Evolutionary conservation across 768 basidiomycete genomes (phyloP).

Genomic region (Calocybe gangraenosa): DNA sequence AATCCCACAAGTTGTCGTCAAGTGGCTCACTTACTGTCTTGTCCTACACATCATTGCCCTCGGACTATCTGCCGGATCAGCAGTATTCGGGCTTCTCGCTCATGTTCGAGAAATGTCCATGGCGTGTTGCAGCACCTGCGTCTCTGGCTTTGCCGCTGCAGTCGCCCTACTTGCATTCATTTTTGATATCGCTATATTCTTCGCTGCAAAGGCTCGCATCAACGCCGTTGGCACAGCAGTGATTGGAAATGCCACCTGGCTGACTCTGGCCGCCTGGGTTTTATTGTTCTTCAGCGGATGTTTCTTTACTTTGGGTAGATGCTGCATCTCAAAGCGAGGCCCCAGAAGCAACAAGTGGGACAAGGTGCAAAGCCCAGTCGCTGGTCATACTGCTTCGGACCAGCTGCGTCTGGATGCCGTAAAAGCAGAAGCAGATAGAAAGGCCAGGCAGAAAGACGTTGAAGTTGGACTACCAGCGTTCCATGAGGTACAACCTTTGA

Average conservation of each 20-base stretch:
- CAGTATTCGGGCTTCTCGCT: slow-evolving; percentile 82
- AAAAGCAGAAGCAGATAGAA: slow-evolving; percentile 83
- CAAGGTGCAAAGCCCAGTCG: slow-evolving; percentile 26
- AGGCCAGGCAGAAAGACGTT: slow-evolving; percentile 53
- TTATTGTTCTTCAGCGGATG: slow-evolving; percentile 89
- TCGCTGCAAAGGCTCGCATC: slow-evolving; percentile 82
- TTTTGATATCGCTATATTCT: slow-evolving; percentile 90
- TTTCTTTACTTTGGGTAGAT: slow-evolving; percentile 79
- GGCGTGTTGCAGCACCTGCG: slow-evolving; percentile 75
- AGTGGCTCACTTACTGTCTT: slow-evolving; percentile 94
- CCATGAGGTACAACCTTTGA: slow-evolving; percentile 70
- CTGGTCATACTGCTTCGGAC: slow-evolving; percentile 42
- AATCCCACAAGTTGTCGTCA: slow-evolving; percentile 80
- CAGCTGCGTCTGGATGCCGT: slow-evolving; percentile 79
- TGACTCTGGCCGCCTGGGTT: slow-evolving; percentile 83
- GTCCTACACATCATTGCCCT: slow-evolving; percentile 91
- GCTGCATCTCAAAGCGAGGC: slow-evolving; percentile 65
- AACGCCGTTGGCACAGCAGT: slow-evolving; percentile 72
- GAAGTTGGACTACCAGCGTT: slow-evolving; percentile 77
- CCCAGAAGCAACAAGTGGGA: slow-evolving; percentile 36
- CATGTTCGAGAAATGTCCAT: slow-evolving; percentile 86
- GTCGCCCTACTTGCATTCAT: slow-evolving; percentile 85
- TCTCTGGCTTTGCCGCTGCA: slow-evolving; percentile 77
- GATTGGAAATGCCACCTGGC: slow-evolving; percentile 89
- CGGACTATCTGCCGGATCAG: slow-evolving; percentile 60